A percentile compares a stretch with the other conserved stretches of the same genome.
Conservation (phyloP, 371 early-diverging fungal species). For the Coemansia sp. region DNA sequence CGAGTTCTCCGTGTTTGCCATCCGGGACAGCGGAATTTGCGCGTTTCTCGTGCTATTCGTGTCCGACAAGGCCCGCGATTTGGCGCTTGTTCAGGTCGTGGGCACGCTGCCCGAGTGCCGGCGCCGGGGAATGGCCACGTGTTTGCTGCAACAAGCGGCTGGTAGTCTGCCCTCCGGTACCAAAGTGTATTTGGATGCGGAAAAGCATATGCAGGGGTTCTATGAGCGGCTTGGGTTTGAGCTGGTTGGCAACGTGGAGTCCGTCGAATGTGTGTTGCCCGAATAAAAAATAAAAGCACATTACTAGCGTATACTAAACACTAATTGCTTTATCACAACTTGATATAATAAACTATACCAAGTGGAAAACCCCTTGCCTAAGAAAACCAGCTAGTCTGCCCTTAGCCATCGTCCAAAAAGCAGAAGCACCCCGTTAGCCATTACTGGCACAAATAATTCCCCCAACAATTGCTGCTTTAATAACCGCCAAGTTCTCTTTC, state of each 20-base stretch:
- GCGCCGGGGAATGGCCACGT: slow-evolving; percentile 17
- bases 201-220: not conserved
- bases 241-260: not conserved
- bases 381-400: too few species aligned
- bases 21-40: not conserved
- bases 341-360: too few species aligned
- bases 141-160: slow-evolving; percentile 8
- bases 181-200: slow-evolving; percentile 21
- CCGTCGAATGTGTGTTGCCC: not conserved
- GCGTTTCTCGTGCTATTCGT: not conserved
- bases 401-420: too few species aligned
- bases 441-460: too few species aligned
- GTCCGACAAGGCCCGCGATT: slow-evolving; percentile 16
- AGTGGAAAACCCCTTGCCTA: too few species aligned
- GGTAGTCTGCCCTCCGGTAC: not conserved
- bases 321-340: too few species aligned
- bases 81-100: slow-evolving; percentile 21
- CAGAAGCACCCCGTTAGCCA: too few species aligned
- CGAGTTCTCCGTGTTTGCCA: slow-evolving; percentile 14
- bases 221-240: not conserved
- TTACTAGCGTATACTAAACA: too few species aligned
- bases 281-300: not conserved
- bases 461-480: too few species aligned
- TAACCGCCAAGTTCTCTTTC: too few species aligned
- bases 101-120: slow-evolving; percentile 15